These are phyloP conservation scores for Clathrus columnatus DNA, from an alignment of 768 basidiomycete genomes.

Conservation along the genomic window DNA sequence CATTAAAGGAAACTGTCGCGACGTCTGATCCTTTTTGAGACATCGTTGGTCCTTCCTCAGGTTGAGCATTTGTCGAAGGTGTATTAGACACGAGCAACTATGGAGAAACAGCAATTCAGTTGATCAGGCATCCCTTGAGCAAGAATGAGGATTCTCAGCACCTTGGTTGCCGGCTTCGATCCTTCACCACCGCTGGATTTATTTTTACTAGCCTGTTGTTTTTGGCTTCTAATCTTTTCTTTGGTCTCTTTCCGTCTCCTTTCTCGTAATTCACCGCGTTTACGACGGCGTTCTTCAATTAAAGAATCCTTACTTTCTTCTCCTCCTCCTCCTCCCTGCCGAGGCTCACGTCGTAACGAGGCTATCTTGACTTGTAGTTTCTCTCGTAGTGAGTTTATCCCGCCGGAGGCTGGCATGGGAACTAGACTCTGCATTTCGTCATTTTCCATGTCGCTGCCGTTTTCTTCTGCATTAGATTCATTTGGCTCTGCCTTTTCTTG, in stretches of 20 bases:
- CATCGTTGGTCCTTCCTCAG: conserved; percentile 12
- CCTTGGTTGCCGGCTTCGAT: conserved; percentile 47
- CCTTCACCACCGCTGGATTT: conserved; percentile 32
- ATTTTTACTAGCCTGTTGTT: conserved; percentile 46
- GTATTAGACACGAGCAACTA: conserved; percentile 57
- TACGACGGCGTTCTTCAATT: conserved; percentile 66
- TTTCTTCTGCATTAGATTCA: conserved; percentile 44
- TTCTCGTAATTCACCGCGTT: conserved; percentile 79
- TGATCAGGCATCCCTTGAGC: too few species aligned
- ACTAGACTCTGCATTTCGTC: conserved; percentile 29
- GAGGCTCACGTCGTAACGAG: conserved; percentile 36
- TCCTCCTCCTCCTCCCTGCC: conserved; percentile 27
- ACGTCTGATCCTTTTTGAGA: conserved; percentile 26
- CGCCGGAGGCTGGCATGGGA: conserved; percentile 57
- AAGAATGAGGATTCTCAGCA: conserved; percentile 22
- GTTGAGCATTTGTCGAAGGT: conserved; percentile 15
- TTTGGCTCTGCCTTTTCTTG: conserved; percentile 35
- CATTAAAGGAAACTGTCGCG: conserved; percentile 65
- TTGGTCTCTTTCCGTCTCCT: conserved; percentile 75
- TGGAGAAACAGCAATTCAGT: too few species aligned
- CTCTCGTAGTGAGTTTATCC: conserved; percentile 55
- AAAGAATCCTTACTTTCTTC: conserved; percentile 70
- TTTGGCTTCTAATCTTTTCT: conserved; percentile 66
- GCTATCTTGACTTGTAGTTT: conserved; percentile 73
- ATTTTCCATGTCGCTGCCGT: conserved; percentile 24